A percentile compares a stretch with the other conserved stretches of the same genome.
Evolutionary conservation across 805 yeast species (phyloP).

Genomic region (Saccharomycopsis malanga): DNA sequence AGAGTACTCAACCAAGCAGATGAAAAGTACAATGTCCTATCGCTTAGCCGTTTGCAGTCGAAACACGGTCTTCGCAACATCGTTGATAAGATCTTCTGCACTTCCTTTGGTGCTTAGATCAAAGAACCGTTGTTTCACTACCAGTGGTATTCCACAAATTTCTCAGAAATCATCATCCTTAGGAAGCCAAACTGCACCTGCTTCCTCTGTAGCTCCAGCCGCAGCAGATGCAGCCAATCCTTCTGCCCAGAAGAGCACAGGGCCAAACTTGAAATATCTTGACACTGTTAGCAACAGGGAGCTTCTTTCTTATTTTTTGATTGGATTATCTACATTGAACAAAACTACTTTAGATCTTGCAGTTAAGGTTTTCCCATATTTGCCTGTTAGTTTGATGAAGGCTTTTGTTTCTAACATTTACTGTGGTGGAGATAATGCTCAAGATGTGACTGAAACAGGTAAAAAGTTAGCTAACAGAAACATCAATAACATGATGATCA

Average conservation of each 20-base stretch:
- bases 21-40: not conserved
- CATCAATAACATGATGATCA: constrained; percentile 90
- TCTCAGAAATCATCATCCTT: too few species aligned
- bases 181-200: not conserved
- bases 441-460: constrained; percentile 68
- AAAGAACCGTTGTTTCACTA: not conserved
- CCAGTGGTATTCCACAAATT: not conserved
- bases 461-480: constrained; percentile 60
- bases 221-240: not conserved
- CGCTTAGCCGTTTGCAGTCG: not conserved
- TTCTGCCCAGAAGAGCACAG: not conserved
- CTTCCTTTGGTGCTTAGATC: not conserved
- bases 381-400: constrained; percentile 67
- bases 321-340: constrained; percentile 63
- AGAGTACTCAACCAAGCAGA: too few species aligned
- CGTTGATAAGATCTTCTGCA: not conserved
- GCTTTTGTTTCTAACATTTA: constrained; percentile 72
- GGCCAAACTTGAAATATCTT: constrained; percentile 31
- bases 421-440: constrained; percentile 81
- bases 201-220: not conserved
- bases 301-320: constrained; percentile 56
- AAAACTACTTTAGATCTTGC: constrained; percentile 54
- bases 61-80: not conserved
- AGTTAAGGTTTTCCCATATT: constrained; percentile 61
- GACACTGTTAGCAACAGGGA: constrained; percentile 48